Base-by-base conservation (phyloP, 169 alveolate genomes). In the Plasmodium knowlesi region DNA sequence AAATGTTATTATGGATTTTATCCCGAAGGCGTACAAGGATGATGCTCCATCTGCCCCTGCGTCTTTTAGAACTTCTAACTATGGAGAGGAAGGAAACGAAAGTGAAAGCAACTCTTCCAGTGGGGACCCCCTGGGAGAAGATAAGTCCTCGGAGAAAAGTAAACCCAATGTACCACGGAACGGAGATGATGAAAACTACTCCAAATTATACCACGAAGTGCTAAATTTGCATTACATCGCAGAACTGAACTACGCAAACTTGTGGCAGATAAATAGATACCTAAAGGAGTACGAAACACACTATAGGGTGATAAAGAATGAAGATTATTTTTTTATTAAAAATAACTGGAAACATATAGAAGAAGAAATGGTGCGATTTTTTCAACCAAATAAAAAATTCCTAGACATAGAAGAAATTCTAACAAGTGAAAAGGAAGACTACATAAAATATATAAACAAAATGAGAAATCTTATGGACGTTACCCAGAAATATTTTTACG, bases 211-310 rank as follows among this genome's bases (percentile, higher is more conserved):
- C 50, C 32, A 76, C 28, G 88, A 86, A 6, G 9, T 86, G 37
- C 70, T 86, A 34, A 76, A 74, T 53, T 57, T 86, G n/a, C 93
- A 86, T 70, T 86, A 86, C 43, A 76, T 86, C 16, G 80, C 82
- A n/a, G 93, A 86, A 50, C 37, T 86, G 28, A 86, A 53, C 67
- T 86, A 86, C 54, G 93, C 93, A 14, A 86, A 86, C 53, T 5
- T 86, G 16, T 86, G 93, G 93, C 93, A 86, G 80, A 53, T 76
- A 57, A 86, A 86, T 39, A 86, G 93, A 43, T 86, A 86, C 57
- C 50, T 86, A 78, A 46, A 86, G 22, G 81, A 50, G 30, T 86
- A 86, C 34, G 86, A 86, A 76, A 39, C 41, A 74, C 39, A 46
- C 2, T 86, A 86, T 76, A 12, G 71, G 19, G 34, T 86, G 6